Evolutionary conservation across 495 filamentous ascomycete genomes (phyloP).

Genomic region (Lasiosphaeria hispida): DNA sequence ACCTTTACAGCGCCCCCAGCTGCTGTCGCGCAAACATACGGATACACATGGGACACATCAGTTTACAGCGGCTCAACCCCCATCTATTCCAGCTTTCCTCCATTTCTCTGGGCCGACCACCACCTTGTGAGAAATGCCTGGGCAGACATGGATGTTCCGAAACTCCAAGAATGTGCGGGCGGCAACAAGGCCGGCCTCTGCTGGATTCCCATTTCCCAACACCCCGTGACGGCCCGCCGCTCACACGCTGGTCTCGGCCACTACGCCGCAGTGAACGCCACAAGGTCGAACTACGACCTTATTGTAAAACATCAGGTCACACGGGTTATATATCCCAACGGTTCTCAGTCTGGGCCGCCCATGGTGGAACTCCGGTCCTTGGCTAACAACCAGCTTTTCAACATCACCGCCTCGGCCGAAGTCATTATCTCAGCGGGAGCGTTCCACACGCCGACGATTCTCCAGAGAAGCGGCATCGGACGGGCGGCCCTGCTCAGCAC

Average conservation of each 20-base stretch:
- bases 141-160: conserved; percentile 20
- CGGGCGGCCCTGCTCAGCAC: background rate
- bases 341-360: conserved; percentile 15
- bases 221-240: conserved; percentile 33
- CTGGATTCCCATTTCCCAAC: conserved; percentile 26
- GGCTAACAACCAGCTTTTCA: conserved; percentile 18
- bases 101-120: conserved; percentile 27
- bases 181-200: conserved; percentile 30
- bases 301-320: conserved; percentile 30
- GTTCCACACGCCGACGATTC: conserved; percentile 2
- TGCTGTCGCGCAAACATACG: conserved; percentile 14
- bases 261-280: conserved; percentile 28
- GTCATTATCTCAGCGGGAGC: background rate
- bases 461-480: conserved; percentile 3
- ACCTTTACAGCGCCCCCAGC: conserved; percentile 26
- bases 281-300: conserved; percentile 37
- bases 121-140: conserved; percentile 8
- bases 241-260: conserved; percentile 41
- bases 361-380: conserved; percentile 22
- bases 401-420: conserved; percentile 17
- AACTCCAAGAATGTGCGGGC: conserved; percentile 21
- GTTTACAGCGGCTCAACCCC: conserved; percentile 23
- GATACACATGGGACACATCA: conserved; percentile 25
- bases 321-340: conserved; percentile 25
- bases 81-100: conserved; percentile 21